Evolutionary conservation across 2,329 filamentous ascomycete genomes (phyloP).

Genomic region (Fusarium sp.): DNA sequence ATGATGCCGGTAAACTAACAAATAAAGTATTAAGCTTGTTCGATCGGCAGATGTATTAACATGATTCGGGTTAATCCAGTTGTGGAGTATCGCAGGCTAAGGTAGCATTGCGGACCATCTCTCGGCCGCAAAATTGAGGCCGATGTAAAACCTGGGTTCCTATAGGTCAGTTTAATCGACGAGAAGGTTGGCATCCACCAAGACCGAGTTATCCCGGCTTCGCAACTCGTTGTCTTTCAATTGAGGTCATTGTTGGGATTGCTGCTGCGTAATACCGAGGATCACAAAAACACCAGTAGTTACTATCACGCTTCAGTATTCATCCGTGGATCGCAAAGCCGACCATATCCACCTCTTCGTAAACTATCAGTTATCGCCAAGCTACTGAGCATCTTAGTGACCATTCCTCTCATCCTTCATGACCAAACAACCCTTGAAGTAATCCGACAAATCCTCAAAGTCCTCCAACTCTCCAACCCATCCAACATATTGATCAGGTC

Average conservation of each 20-base stretch:
- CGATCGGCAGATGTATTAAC: not conserved
- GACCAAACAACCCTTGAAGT: not conserved
- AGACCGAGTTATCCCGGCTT: no score
- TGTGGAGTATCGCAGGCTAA: constrained; percentile 3
- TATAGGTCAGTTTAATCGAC: not conserved
- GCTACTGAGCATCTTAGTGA: no score
- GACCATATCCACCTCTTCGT: no score
- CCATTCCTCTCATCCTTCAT: not conserved
- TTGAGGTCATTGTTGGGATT: no score
- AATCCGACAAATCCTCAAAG: not conserved
- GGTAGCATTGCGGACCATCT: constrained; percentile 6
- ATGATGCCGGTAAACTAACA: not conserved
- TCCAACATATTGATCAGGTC: constrained; percentile 75
- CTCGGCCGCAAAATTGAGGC: constrained; percentile 10
- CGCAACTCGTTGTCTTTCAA: no score
- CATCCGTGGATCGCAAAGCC: no score
- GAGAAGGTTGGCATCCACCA: not conserved
- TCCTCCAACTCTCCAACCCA: constrained; percentile 31
- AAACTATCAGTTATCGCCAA: no score
- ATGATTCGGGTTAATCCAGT: not conserved
- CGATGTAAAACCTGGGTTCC: not conserved
- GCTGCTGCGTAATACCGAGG: no score
- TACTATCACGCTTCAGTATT: no score
- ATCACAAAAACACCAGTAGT: no score
- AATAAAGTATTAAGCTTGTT: not conserved